Percentiles rank a stretch among this genome's conserved stretches.
Evolutionary conservation across 805 yeast species (phyloP).

Genomic region (Kodamaea restingae): DNA sequence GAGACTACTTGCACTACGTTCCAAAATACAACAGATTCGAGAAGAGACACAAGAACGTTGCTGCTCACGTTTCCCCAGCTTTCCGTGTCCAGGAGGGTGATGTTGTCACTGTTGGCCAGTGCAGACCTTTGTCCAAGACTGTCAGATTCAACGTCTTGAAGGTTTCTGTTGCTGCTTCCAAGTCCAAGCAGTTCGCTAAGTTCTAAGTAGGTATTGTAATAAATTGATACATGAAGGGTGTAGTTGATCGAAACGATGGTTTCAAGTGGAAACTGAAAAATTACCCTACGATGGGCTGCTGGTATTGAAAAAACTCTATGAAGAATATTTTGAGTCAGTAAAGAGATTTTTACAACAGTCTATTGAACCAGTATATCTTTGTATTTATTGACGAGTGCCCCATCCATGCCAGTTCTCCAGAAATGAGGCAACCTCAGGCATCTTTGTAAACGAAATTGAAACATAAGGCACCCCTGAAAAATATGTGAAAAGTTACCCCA

Average conservation of each 20-base stretch:
- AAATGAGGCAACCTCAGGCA: no score
- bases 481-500: no score
- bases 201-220: slow-evolving; percentile 52
- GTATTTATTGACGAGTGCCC: no score
- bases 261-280: background rate
- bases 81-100: slow-evolving; percentile 99
- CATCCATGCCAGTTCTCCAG: no score
- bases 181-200: slow-evolving; percentile 93
- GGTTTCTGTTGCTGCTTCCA: slow-evolving; percentile 85
- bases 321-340: no score
- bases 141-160: slow-evolving; percentile 99
- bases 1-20: slow-evolving; percentile 99
- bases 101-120: slow-evolving; percentile 98
- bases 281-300: no score
- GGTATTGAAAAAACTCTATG: no score
- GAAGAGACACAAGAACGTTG: slow-evolving; percentile 99
- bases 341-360: no score
- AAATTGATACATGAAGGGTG: slow-evolving; percentile 4
- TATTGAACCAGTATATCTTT: no score
- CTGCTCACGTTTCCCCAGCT: slow-evolving; percentile 99
- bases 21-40: slow-evolving; percentile 99
- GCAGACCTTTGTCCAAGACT: slow-evolving; percentile 99
- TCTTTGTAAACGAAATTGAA: no score
- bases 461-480: no score
- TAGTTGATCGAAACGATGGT: slow-evolving; percentile 1